These are phyloP conservation scores for Phanerochaete carnosa DNA, from an alignment of 768 basidiomycete genomes.

Conservation along the genomic window DNA sequence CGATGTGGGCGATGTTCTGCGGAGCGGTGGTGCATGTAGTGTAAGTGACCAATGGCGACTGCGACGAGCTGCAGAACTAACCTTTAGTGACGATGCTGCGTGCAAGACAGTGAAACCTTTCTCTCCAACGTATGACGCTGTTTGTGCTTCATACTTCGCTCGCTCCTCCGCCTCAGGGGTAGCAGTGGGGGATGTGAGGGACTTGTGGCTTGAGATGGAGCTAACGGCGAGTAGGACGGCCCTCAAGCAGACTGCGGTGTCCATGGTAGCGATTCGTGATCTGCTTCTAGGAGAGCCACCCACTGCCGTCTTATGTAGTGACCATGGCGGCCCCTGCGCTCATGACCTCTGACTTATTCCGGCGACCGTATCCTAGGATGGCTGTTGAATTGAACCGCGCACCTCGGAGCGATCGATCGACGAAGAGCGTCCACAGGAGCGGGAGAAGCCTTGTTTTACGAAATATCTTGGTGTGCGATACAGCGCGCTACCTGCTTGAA, in stretches of 20 bases:
- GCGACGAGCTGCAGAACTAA: background rate
- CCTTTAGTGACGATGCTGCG: background rate
- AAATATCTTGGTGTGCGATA: no score
- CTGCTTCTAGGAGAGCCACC: background rate
- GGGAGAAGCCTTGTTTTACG: no score
- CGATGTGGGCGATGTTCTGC: background rate
- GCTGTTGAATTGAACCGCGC: no score
- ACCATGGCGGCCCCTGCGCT: no score
- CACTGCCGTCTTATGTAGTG: background rate
- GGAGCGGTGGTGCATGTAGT: background rate
- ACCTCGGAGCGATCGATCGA: no score
- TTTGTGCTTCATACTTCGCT: background rate
- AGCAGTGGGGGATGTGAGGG: background rate
- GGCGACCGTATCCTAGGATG: no score
- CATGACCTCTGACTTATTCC: no score
- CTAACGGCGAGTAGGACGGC: background rate
- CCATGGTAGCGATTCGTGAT: background rate
- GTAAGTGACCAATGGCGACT: background rate
- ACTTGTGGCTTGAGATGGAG: background rate
- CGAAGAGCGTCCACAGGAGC: no score
- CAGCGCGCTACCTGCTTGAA: no score
- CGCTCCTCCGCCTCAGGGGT: background rate
- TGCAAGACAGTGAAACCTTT: background rate
- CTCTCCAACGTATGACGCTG: background rate
- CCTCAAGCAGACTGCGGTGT: background rate